These are phyloP conservation scores for Gloeopeniophorella convolvens DNA, from an alignment of 768 basidiomycete genomes.

Conservation along the genomic window DNA sequence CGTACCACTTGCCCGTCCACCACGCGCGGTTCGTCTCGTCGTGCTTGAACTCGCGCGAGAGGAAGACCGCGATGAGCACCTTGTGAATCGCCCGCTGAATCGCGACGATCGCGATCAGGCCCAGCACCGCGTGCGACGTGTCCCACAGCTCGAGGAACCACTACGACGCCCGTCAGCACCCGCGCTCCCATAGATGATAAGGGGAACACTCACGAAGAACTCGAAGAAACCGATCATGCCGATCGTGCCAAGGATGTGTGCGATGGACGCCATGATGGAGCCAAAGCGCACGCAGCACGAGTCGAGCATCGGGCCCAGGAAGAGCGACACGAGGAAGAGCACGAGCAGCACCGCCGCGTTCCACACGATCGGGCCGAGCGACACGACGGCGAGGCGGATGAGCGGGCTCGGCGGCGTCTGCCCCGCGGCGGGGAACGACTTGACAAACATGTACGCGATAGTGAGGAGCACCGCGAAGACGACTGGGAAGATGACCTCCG, in stretches of 20 bases:
- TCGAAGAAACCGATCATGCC: slow-evolving; percentile 95
- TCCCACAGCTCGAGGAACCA: slow-evolving; percentile 98
- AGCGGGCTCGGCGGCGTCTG: slow-evolving; percentile 72
- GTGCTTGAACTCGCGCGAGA: slow-evolving; percentile 96
- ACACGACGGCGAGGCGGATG: slow-evolving; percentile 88
- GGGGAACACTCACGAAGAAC: slow-evolving; percentile 63
- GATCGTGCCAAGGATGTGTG: slow-evolving; percentile 73
- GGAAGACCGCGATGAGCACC: slow-evolving; percentile 87
- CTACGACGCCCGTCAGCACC: slow-evolving; percentile 31
- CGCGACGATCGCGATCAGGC: slow-evolving; percentile 81
- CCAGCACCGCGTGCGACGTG: slow-evolving; percentile 92
- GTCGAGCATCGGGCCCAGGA: slow-evolving; percentile 88
- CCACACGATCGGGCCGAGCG: slow-evolving; percentile 93
- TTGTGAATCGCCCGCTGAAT: slow-evolving; percentile 93
- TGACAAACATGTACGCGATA: slow-evolving; percentile 89
- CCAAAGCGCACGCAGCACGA: slow-evolving; percentile 84
- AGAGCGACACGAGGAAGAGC: slow-evolving; percentile 86
- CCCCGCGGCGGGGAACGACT: slow-evolving; percentile 71
- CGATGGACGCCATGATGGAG: slow-evolving; percentile 85
- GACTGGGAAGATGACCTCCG: slow-evolving; percentile 81
- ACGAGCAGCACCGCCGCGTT: slow-evolving; percentile 82
- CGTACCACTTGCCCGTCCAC: slow-evolving; percentile 99
- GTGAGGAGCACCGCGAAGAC: slow-evolving; percentile 82
- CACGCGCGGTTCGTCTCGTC: slow-evolving; percentile 98
- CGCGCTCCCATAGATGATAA: not conserved